A percentile compares a stretch with the other conserved stretches of the same genome.
phyloP scores from a whole-genome alignment of 1,284 basidiomycete species.

The Marasmius oreades region DNA sequence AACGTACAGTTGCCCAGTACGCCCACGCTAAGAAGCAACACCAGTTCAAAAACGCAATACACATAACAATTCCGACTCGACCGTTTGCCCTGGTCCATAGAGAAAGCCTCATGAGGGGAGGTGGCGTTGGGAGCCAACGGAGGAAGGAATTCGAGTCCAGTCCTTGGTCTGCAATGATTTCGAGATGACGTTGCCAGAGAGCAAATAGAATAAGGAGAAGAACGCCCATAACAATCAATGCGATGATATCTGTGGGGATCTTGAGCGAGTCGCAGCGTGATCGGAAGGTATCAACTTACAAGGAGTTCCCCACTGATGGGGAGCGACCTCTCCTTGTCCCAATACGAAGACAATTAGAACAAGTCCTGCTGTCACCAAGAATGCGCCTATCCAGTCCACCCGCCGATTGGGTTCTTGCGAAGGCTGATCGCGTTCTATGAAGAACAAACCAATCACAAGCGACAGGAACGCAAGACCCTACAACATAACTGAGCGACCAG shows the following conservation, averaged over 20 bases:
- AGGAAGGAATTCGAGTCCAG: conserved; percentile 26
- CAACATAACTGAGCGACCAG: conserved; percentile 50
- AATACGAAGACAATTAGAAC: conserved; percentile 81
- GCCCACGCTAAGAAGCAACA: conserved; percentile 55
- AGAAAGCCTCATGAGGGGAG: conserved; percentile 68
- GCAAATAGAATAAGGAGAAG: conserved; percentile 59
- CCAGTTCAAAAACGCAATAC: conserved; percentile 70
- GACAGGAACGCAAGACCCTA: conserved; percentile 36
- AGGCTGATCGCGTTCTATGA: conserved; percentile 50
- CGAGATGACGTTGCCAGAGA: conserved; percentile 67
- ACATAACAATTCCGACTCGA: conserved; percentile 61
- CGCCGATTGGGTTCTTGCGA: conserved; percentile 49
- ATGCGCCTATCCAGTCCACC: conserved; percentile 82
- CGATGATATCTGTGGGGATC: conserved; percentile 46
- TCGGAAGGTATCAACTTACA: conserved; percentile 44
- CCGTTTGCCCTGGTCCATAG: conserved; percentile 71
- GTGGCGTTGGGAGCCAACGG: conserved; percentile 38
- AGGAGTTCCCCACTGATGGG: conserved; percentile 66
- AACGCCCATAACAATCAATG: conserved; percentile 62
- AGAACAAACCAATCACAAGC: conserved; percentile 43
- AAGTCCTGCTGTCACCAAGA: conserved; percentile 72
- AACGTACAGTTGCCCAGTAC: conserved; percentile 52
- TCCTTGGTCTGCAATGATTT: conserved; percentile 33
- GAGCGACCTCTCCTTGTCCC: conserved; percentile 67
- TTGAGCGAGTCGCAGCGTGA: neutral